Evolutionary conservation across 2,329 filamentous ascomycete genomes (phyloP), one percentile per base, ranked within the genome.

Genomic region (Daldinia sp.): DNA sequence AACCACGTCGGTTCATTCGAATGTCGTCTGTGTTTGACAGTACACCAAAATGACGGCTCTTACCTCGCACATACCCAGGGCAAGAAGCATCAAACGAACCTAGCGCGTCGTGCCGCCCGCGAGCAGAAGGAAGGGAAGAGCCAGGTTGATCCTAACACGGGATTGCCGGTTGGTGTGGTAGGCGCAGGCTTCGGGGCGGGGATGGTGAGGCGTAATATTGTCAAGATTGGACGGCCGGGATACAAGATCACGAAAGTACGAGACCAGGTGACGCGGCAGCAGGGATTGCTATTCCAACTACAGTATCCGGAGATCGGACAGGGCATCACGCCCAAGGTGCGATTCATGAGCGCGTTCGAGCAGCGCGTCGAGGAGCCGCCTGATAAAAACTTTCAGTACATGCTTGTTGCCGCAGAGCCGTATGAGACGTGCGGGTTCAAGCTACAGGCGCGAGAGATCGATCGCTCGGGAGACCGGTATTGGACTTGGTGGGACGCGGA

Each of bases 1-100:
- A 99, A 99, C 83, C 94, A 99, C 79, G 92, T 98, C 73, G 95
- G 95, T 75, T 95, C 91, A 74, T 99, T 97, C 80, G 95, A 99
- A 80, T 99, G 95, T 78, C 92, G 95, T 27, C 90, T 99, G 37
- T 99, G 95, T 75, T 83, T 99, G 23, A 99, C 95, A 0, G 94
- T 98, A 3, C 95, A 99, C 84, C 95, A 99, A 75, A 99, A 99
- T 78, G 95, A 99, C 81, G 95, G 95, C 67, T 97, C 94, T 48
- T 99, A 99, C 80, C 93, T 99, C 70, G 95, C 95, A 1, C 95
- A 99, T 80, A 99, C 95, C 3, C 95, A 99, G 80, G 95, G 95
- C 61, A 93, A 95, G 76, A 99, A 99, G 82, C 95, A 99, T 81
- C 95, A 99, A 82, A 98, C 95, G 63, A 99, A 99, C 80, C 88